phyloP scores from a whole-genome alignment of 2,329 filamentous ascomycete genomes.

The Leptographium radiaticola region DNA sequence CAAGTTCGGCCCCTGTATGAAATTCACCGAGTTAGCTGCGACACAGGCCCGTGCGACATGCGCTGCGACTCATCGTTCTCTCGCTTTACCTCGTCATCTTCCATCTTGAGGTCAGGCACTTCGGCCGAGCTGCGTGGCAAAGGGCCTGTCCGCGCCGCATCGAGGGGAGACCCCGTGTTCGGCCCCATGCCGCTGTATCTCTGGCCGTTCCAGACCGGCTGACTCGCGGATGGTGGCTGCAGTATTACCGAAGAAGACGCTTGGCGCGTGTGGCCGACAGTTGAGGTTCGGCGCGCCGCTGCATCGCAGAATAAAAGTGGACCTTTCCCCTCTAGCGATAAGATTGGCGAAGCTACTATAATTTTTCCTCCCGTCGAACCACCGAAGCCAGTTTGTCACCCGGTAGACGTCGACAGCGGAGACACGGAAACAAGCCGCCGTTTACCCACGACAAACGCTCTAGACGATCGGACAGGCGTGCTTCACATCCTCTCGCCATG shows the following conservation, averaged over 20 bases:
- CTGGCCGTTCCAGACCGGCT: too few species aligned
- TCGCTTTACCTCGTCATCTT: background rate
- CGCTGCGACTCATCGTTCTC: background rate
- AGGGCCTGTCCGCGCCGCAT: background rate
- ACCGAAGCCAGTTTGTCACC: background rate
- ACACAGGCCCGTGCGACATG: too few species aligned
- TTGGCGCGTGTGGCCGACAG: too few species aligned
- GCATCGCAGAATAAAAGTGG: background rate
- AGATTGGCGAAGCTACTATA: background rate
- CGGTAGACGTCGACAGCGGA: too few species aligned
- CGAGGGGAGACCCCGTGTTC: background rate
- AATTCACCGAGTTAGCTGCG: too few species aligned
- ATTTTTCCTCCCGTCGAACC: background rate
- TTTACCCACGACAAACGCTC: too few species aligned
- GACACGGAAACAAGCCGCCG: too few species aligned
- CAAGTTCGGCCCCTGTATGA: background rate
- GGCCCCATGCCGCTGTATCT: background rate
- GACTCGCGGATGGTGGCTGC: background rate
- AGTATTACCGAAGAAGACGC: background rate
- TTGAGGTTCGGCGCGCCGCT: background rate
- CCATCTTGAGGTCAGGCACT: slow-evolving; percentile 1
- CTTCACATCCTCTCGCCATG: background rate
- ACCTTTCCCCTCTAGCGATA: background rate
- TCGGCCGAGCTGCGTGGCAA: background rate
- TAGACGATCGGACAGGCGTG: background rate